Evolutionary conservation across 164 flowering plant genomes (phyloP).

Genomic region (Amborella trichopoda): DNA sequence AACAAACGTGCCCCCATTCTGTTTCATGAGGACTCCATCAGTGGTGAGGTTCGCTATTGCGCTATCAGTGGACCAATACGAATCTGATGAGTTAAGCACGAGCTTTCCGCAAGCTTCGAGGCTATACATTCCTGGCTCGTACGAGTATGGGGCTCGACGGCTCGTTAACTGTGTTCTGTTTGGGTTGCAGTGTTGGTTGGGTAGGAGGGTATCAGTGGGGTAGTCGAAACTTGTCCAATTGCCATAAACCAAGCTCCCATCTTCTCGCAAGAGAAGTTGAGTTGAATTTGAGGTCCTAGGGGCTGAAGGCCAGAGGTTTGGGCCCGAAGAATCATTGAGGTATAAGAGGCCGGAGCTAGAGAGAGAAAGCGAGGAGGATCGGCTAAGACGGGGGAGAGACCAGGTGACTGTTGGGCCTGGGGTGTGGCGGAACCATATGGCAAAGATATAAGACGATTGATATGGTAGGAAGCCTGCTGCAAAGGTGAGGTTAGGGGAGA

Average conservation of each 20-base stretch:
- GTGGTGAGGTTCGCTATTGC: constrained; percentile 13
- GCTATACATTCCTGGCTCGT: constrained; percentile 15
- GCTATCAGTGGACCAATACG: constrained; percentile 15
- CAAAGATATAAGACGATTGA: constrained; percentile 27
- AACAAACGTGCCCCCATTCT: constrained; percentile 2
- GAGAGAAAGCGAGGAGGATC: constrained; percentile 22
- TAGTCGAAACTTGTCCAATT: constrained; percentile 37
- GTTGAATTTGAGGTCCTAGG: constrained; percentile 9
- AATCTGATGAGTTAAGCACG: constrained; percentile 16
- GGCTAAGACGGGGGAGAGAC: constrained; percentile 26
- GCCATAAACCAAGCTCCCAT: constrained; percentile 31
- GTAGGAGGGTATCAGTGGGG: constrained; percentile 48
- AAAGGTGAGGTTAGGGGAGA: constrained; percentile 46
- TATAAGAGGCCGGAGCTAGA: constrained; percentile 27
- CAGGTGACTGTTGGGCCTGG: constrained; percentile 23
- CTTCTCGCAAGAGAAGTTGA: constrained; percentile 15
- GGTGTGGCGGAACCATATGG: constrained; percentile 37
- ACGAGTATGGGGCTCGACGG: constrained; percentile 6
- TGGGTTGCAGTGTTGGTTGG: constrained; percentile 20
- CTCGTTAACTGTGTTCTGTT: constrained; percentile 18
- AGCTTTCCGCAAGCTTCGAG: constrained; percentile 15
- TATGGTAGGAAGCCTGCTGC: constrained; percentile 46
- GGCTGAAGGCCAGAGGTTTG: constrained; percentile 15
- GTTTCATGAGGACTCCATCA: constrained; percentile 18
- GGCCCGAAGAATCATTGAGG: constrained; percentile 14